Conservation (phyloP, 1,284 basidiomycete genomes). For the Leccinum proximum region DNA sequence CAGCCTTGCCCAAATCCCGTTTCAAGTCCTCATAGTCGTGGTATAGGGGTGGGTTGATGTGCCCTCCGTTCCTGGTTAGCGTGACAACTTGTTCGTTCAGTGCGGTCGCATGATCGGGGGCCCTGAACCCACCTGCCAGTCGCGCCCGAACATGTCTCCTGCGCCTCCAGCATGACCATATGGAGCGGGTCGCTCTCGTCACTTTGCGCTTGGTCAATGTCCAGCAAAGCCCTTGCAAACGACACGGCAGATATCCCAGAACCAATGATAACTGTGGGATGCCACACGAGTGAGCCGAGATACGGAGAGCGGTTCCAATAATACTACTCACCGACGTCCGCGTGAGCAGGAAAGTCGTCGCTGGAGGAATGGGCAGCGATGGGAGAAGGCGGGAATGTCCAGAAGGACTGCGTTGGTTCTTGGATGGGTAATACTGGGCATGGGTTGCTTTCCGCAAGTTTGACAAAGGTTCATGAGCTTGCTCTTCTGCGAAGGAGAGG, state of each 20-base stretch:
- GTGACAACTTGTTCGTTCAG: background rate
- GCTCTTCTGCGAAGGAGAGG: too few relatives aligned
- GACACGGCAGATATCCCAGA: constrained; percentile 50
- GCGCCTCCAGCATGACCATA: constrained; percentile 47
- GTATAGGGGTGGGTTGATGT: constrained; percentile 61
- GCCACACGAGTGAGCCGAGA: background rate
- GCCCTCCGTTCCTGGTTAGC: constrained; percentile 60
- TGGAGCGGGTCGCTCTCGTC: constrained; percentile 22
- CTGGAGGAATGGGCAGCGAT: constrained; percentile 31
- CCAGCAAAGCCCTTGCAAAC: constrained; percentile 39
- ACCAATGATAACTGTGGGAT: constrained; percentile 40
- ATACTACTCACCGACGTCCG: constrained; percentile 34
- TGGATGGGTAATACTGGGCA: constrained; percentile 36
- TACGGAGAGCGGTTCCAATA: background rate
- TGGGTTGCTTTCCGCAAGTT: background rate
- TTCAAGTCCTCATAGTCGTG: constrained; percentile 56
- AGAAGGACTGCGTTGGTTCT: constrained; percentile 42
- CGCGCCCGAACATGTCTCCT: constrained; percentile 48
- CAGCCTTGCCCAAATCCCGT: constrained; percentile 39
- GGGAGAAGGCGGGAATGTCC: constrained; percentile 39
- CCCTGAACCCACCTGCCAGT: constrained; percentile 40
- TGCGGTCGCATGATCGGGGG: background rate
- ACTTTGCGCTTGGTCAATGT: constrained; percentile 20
- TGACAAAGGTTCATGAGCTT: too few relatives aligned
- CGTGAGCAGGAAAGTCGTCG: constrained; percentile 33